phyloP scores from a whole-genome alignment of 805 yeast species.

The Zygosaccharomyces kombuchaensis region DNA sequence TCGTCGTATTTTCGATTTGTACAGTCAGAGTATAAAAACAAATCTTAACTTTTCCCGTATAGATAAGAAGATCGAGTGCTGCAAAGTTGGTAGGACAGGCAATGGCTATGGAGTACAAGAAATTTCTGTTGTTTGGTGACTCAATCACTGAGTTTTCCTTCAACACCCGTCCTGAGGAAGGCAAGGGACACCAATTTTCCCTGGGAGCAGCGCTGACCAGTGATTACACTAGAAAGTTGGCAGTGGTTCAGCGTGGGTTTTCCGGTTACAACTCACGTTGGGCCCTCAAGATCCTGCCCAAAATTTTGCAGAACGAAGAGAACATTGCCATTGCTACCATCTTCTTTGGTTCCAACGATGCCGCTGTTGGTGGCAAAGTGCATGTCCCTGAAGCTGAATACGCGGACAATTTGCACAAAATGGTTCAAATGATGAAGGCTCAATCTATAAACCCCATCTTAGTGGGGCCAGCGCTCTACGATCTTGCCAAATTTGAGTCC shows the following conservation, averaged over 20 bases:
- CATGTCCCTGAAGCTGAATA: slow-evolving; percentile 51
- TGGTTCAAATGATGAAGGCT: slow-evolving; percentile 40
- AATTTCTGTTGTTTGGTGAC: slow-evolving; percentile 64
- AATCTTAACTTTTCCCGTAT: neutral
- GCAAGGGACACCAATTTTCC: slow-evolving; percentile 37
- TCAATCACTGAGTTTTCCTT: slow-evolving; percentile 59
- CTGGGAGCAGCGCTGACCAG: slow-evolving; percentile 48
- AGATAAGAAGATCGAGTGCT: neutral
- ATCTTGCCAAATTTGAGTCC: slow-evolving; percentile 41
- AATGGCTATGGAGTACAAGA: slow-evolving; percentile 27
- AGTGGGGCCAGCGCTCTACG: slow-evolving; percentile 60
- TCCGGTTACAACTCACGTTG: slow-evolving; percentile 70
- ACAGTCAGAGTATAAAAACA: neutral
- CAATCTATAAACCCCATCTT: slow-evolving; percentile 50
- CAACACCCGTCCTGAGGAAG: slow-evolving; percentile 32
- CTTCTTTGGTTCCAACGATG: slow-evolving; percentile 82
- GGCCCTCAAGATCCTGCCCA: slow-evolving; percentile 48
- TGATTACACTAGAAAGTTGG: slow-evolving; percentile 57
- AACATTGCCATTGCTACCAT: slow-evolving; percentile 46
- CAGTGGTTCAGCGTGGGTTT: slow-evolving; percentile 69
- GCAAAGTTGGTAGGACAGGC: neutral
- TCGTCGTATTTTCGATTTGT: neutral
- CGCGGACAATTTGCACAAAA: slow-evolving; percentile 41
- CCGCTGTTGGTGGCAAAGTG: slow-evolving; percentile 43
- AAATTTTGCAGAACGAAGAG: slow-evolving; percentile 48